Evolutionary conservation across 2,329 filamentous ascomycete species (phyloP), one percentile per base, ranked within the genome.

Genomic region (Trichophyton simii): DNA sequence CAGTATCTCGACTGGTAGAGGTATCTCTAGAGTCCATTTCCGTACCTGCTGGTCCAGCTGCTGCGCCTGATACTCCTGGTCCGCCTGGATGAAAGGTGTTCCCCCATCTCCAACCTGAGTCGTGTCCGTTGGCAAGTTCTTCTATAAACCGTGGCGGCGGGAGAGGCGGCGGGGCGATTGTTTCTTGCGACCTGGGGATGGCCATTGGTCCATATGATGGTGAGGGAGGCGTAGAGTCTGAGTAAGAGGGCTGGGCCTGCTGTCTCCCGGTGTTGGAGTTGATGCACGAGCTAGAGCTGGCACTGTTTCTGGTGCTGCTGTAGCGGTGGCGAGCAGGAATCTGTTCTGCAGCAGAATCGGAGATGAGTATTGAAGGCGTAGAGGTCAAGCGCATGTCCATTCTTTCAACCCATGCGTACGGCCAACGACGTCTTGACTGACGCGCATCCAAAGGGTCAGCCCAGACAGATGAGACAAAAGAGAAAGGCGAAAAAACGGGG

Each of bases 61-160:
- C 28, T 46, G 42, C 42, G 42, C 15, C 28, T 52, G 42, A 52
- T 20, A 18, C 18, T 31, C 15, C 44, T 42, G 59, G 11, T 34
- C 15, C 5, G 31, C 31, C 34, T 77, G 54, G 76, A 76, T 58
- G 77, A 76, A 54, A 54, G 22, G 50, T 54, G 72, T 87, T 85
- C 64, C 80, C 82, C 78, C 82, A 84, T 70, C 81, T 76, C 83
- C 83, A 87, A 63, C 80, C 83, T 61, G 80, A 77, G 72, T 87
- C 85, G 67, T 81, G 78, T 41, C 82, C 83, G 64, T 77, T 72
- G 66, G 78, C 75, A 65, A 83, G 73, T 63, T 83, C 80, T 66
- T 78, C 76, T 63, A 87, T 80, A 69, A 79, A 75, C 71, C 78
- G 79, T 59, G 84, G 82, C 62, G 85, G 85, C 67, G 85, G 85